Base-by-base conservation (phyloP, 352 stramenopile genomes). In the Phytopythium litorale region DNA sequence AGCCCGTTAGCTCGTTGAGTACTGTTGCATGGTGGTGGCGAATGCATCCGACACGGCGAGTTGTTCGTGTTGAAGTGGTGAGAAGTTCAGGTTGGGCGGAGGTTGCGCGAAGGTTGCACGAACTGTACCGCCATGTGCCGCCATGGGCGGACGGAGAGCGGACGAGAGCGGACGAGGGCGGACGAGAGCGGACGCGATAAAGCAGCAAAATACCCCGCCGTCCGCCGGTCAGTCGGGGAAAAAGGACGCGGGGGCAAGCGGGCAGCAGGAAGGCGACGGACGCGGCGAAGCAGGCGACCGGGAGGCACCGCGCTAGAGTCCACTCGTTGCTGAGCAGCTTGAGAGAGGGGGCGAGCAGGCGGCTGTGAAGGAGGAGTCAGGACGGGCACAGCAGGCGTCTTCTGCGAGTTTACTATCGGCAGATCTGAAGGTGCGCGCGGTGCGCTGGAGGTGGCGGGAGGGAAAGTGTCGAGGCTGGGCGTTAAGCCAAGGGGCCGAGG, bases 51-150 rank as follows among this genome's bases (percentile, higher is more conserved):
- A 28, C 25, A 7, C 16, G 16, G 12, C 19, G 43, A 9, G 23
- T 30, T 11, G 8, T 33, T 52, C 11, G 9, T n/a, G 9, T 52
- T 52, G 46, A 33, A 33, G 0, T 32, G 46, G 46, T 0, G n/a
- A 4, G 16, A 35, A 33, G 46, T 52, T 52, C 46, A 52, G 46
- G 32, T 52, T 52, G 33, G 9, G 25, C 5, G 23, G 30, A 25
- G 43, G 43, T 50, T 50, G 43, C 43, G 18, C 18, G 50, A 56
- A 56, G 16, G 50, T 56, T 28, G 30, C 50, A 16, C 7, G 16
- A 23, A 30, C 18, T 43, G 51, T 28, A 28, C 51, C 51, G 51
- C 30, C 51, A 25, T 45, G 51, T 57, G 51, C 51, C 51, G 51
- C 32, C 51, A 57, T 15, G 23, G 49, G 32, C n/a, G 25, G 52